Evolutionary conservation across 2,329 filamentous ascomycete genomes (phyloP).

Genomic region (Diplocarpon rosae): DNA sequence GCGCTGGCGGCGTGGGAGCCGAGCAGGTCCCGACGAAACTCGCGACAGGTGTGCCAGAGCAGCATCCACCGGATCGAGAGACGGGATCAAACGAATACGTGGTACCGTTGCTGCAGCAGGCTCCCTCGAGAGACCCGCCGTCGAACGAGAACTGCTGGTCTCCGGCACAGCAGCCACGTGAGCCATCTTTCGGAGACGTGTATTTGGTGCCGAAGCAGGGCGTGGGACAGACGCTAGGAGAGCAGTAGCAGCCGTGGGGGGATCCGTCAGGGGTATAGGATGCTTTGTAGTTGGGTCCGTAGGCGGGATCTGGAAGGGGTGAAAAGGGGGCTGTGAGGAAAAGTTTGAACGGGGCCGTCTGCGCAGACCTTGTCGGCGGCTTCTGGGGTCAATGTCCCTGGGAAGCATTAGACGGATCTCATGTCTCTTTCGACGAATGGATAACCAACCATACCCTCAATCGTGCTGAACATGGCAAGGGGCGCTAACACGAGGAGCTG

Average conservation of each 20-base stretch:
- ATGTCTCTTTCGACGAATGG: too few species aligned
- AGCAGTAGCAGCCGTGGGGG: background rate
- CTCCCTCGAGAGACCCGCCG: background rate
- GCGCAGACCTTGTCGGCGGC: slow-evolving; percentile 1
- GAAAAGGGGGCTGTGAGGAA: background rate
- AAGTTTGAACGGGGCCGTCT: background rate
- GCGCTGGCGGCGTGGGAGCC: background rate
- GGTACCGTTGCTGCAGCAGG: slow-evolving; percentile 1
- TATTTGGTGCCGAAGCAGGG: slow-evolving; percentile 1
- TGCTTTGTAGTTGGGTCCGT: slow-evolving; percentile 1
- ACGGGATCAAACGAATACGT: background rate
- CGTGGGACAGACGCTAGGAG: slow-evolving; percentile 1
- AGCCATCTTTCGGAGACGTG: slow-evolving; percentile 1
- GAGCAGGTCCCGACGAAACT: background rate
- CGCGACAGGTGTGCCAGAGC: background rate
- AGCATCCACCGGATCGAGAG: background rate
- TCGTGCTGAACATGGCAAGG: background rate
- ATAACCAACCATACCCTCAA: background rate
- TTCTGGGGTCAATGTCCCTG: background rate
- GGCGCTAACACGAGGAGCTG: too few species aligned
- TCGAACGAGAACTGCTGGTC: slow-evolving; percentile 1
- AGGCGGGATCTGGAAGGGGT: background rate
- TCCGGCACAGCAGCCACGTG: background rate
- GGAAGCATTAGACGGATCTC: background rate
- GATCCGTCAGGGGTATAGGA: background rate